Base-by-base conservation (phyloP, 169 alveolate genomes). In the Fabrea salina region DNA sequence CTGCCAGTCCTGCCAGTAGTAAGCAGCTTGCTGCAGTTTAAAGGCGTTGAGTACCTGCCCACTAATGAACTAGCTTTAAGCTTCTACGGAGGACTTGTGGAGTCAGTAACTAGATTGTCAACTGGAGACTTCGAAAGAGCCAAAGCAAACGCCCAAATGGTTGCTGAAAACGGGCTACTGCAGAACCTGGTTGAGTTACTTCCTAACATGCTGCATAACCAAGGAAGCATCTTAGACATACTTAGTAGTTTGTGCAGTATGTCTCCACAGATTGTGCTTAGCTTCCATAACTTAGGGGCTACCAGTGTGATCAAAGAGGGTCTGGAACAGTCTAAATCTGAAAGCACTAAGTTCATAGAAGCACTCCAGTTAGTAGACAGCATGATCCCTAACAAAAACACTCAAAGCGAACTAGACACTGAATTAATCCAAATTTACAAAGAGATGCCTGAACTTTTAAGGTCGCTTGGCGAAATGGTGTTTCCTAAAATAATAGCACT, bases 1-100 rank as follows among this genome's bases (percentile, higher is more conserved):
- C 22, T 72, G 44, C 80, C 80, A 27, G 47, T 27, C 25, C 56
- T 72, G 27, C 80, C 80, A 7, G 47, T 50, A 16, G 7, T 72
- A 22, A 7, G 25, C 7, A 25, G 37, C 7, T 16, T 51, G 8
- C 44, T 72, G 19, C 78, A 68, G 35, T 68, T 41, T 37, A 37
- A 33, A 43, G 78, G 78, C 40, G 35, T 8, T 22, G 66, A 37
- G 8, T 19, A n/a, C 44, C n/a, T 68, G 7, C 32, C 16, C 8
- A 68, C 35, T 57, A 68, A 68, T 37, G 64, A 32, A 16, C 66
- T 43, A 8, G 78, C 50, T 39, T 22, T 68, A 19, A 16, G 30
- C 19, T 43, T 68, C 41, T 68, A 43, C 27, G 40, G 39, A 43
- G 61, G 27, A 19, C 25, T 68, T n/a, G 67, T 32, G 8, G 64